These are phyloP conservation scores for Pichia manshurica DNA, from an alignment of 805 yeast genomes.

Conservation along the genomic window DNA sequence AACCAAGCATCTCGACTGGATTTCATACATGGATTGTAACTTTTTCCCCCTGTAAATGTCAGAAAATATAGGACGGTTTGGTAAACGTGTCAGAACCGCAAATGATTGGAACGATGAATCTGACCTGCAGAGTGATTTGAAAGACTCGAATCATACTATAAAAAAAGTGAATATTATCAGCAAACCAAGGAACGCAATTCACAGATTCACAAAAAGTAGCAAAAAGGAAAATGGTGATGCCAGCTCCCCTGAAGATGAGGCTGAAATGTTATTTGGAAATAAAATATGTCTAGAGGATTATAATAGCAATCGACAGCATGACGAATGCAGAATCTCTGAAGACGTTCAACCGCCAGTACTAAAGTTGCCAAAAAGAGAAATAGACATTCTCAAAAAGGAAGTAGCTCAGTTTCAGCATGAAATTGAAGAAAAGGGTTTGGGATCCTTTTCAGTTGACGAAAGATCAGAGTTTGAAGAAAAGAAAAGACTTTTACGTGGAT, in stretches of 20 bases:
- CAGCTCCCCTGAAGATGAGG: background rate
- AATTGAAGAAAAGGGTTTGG: conserved; percentile 49
- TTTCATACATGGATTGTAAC: too few species aligned
- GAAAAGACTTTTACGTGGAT: conserved; percentile 40
- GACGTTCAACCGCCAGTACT: conserved; percentile 43
- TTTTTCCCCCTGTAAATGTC: background rate
- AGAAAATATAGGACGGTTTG: background rate
- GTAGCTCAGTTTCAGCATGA: conserved; percentile 45
- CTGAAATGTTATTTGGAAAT: conserved; percentile 3
- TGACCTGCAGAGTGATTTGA: too few species aligned
- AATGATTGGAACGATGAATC: conserved; percentile 2
- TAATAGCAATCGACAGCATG: conserved; percentile 25
- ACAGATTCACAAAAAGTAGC: too few species aligned
- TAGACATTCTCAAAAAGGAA: conserved; percentile 40
- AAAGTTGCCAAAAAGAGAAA: conserved; percentile 43
- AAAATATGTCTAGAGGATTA: conserved; percentile 16
- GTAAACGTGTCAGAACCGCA: background rate
- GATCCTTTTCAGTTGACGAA: conserved; percentile 42
- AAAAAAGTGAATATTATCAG: background rate
- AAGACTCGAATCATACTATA: background rate
- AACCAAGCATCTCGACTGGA: too few species aligned
- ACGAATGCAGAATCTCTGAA: too few species aligned
- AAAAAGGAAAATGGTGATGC: too few species aligned
- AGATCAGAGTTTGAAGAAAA: conserved; percentile 47
- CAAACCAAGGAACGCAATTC: background rate